Percentiles rank a stretch among this genome's conserved stretches.
Evolutionary conservation across 2,329 filamentous ascomycete genomes (phyloP).

Genomic region (Ophiocordyceps camponoti-floridani): DNA sequence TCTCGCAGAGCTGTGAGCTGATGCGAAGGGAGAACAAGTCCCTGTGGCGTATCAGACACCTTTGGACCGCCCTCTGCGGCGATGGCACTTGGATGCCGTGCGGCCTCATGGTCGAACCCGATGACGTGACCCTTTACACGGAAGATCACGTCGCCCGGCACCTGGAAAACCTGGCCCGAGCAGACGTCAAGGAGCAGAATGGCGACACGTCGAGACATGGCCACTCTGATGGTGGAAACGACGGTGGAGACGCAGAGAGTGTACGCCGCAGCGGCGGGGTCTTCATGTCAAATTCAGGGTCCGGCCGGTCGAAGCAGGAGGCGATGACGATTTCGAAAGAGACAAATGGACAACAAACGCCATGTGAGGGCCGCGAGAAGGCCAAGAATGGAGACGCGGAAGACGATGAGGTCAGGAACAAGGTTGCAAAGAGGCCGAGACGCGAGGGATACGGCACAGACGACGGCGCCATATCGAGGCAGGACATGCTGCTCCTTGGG

Average conservation of each 20-base stretch:
- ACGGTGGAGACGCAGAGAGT: background rate
- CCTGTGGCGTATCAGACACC: constrained; percentile 55
- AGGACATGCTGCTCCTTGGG: too few species aligned
- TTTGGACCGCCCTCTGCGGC: constrained; percentile 56
- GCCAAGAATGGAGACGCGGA: background rate
- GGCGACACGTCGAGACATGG: constrained; percentile 6
- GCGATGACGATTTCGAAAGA: constrained; percentile 2
- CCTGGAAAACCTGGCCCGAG: constrained; percentile 13
- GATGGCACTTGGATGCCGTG: constrained; percentile 54
- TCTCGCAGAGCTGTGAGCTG: constrained; percentile 48
- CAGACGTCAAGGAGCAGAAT: constrained; percentile 5
- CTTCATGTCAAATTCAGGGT: constrained; percentile 13
- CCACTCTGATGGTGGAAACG: background rate
- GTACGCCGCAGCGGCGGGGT: constrained; percentile 2
- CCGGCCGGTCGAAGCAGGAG: constrained; percentile 4
- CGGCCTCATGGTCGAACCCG: constrained; percentile 34
- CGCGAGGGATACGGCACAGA: background rate
- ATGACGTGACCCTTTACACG: constrained; percentile 37
- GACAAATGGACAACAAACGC: background rate
- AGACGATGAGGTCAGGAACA: background rate
- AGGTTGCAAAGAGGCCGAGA: background rate
- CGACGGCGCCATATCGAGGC: background rate
- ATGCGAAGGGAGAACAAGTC: constrained; percentile 59
- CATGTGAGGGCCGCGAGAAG: background rate
- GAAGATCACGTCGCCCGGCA: constrained; percentile 24